Conservation (phyloP, 495 filamentous ascomycete species). For the Hypoxylon perforatum region DNA sequence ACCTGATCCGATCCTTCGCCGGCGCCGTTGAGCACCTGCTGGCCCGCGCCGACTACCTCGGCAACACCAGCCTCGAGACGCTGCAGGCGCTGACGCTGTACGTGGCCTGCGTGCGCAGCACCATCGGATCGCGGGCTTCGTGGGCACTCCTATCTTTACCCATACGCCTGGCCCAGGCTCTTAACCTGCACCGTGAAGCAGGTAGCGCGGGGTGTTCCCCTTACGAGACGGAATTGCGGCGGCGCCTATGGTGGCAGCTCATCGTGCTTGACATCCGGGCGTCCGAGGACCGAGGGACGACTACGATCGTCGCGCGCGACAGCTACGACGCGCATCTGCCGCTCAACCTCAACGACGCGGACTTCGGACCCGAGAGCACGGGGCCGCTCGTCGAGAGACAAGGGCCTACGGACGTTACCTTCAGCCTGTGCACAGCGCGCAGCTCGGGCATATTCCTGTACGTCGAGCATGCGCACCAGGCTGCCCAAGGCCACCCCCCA, state of each 20-base stretch:
- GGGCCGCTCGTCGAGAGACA: constrained; percentile 59
- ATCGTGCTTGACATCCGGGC: constrained; percentile 76
- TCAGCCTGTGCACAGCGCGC: constrained; percentile 69
- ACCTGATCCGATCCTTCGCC: constrained; percentile 66
- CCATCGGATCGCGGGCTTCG: constrained; percentile 64
- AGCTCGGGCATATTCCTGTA: constrained; percentile 62
- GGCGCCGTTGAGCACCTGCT: constrained; percentile 75
- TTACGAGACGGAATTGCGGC: constrained; percentile 78
- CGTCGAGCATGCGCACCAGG: constrained; percentile 39
- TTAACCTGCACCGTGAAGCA: constrained; percentile 77
- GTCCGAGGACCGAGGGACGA: constrained; percentile 79
- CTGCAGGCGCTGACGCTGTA: constrained; percentile 80
- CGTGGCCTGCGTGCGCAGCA: constrained; percentile 59
- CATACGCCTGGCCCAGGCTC: constrained; percentile 74
- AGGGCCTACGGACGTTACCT: constrained; percentile 76
- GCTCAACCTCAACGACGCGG: constrained; percentile 75
- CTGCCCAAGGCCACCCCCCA: too few species aligned
- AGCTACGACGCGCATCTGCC: constrained; percentile 73
- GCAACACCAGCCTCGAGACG: constrained; percentile 72
- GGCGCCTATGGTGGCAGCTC: constrained; percentile 82
- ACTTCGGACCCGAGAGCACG: constrained; percentile 68
- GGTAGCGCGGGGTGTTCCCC: constrained; percentile 59
- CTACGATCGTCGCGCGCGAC: constrained; percentile 68
- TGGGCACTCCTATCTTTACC: constrained; percentile 71
- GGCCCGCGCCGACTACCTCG: constrained; percentile 72